Percentiles rank a stretch among this genome's conserved stretches.
Evolutionary conservation across 441 rosid species (phyloP).

Genomic region (Arabidopsis lyrata): DNA sequence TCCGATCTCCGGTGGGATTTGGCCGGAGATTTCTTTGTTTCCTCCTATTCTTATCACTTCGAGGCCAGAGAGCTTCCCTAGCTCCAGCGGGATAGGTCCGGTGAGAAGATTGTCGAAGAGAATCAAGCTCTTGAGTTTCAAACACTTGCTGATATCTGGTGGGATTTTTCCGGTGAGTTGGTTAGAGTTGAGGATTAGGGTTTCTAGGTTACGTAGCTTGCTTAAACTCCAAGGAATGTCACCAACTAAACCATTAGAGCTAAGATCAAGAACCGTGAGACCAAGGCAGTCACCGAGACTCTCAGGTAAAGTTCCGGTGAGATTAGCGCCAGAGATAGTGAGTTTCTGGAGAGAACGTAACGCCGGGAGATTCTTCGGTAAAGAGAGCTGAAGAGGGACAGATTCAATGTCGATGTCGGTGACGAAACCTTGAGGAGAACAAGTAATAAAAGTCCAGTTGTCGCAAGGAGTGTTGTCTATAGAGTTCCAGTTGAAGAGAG

Average conservation of each 20-base stretch:
- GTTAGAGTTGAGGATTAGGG: conserved; percentile 79
- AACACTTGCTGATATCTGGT: conserved; percentile 61
- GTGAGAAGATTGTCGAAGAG: conserved; percentile 73
- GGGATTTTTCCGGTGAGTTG: conserved; percentile 88
- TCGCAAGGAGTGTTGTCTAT: conserved; percentile 73
- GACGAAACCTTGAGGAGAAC: conserved; percentile 74
- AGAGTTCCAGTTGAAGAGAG: conserved; percentile 70
- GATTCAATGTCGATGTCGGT: conserved; percentile 71
- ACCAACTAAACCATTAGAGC: conserved; percentile 74
- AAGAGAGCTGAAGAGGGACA: conserved; percentile 59
- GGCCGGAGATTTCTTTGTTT: conserved; percentile 76
- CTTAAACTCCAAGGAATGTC: conserved; percentile 67
- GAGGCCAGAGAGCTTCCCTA: conserved; percentile 66
- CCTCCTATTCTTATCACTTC: conserved; percentile 88
- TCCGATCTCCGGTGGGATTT: conserved; percentile 81
- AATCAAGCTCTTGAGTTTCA: conserved; percentile 55
- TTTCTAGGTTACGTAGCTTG: conserved; percentile 58
- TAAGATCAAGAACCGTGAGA: conserved; percentile 62
- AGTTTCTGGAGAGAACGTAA: conserved; percentile 61
- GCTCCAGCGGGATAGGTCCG: conserved; percentile 74
- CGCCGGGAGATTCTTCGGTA: conserved; percentile 63
- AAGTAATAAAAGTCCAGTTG: conserved; percentile 76
- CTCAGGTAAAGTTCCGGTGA: conserved; percentile 71
- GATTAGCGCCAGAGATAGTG: conserved; percentile 70
- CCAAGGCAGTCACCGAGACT: conserved; percentile 57